Conservation (phyloP, 2,329 filamentous ascomycete species). For the Cercospora sojina region DNA sequence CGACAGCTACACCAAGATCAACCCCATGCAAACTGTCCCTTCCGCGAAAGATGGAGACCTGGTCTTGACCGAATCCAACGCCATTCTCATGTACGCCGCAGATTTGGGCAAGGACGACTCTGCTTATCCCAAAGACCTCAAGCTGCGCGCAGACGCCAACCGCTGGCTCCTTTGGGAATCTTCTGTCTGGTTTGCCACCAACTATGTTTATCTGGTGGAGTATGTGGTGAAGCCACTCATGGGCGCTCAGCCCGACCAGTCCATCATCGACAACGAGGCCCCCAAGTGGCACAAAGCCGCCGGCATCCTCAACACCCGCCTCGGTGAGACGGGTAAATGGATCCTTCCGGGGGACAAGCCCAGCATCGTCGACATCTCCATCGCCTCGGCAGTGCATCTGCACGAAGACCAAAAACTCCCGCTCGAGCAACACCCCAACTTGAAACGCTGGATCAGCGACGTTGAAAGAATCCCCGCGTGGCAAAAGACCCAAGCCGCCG, state of each 20-base stretch:
- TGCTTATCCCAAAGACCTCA: constrained; percentile 44
- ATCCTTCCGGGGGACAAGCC: constrained; percentile 39
- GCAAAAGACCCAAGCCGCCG: constrained; percentile 43
- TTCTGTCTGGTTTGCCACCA: constrained; percentile 42
- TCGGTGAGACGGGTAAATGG: constrained; percentile 41
- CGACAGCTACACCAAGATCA: constrained; percentile 39
- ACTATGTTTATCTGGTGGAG: constrained; percentile 45
- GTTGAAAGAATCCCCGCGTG: constrained; percentile 42
- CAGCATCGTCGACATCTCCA: constrained; percentile 46
- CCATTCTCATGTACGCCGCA: constrained; percentile 45
- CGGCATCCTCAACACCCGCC: constrained; percentile 41
- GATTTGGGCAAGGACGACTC: constrained; percentile 35
- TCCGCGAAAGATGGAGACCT: constrained; percentile 43
- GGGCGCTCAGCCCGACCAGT: constrained; percentile 39
- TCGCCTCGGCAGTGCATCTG: constrained; percentile 44
- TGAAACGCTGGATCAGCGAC: constrained; percentile 43
- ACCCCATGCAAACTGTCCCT: constrained; percentile 43
- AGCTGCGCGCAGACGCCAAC: constrained; percentile 43
- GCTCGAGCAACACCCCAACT: constrained; percentile 41
- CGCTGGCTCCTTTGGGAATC: constrained; percentile 47
- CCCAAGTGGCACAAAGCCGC: constrained; percentile 41
- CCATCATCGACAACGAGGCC: constrained; percentile 39
- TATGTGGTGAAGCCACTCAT: constrained; percentile 45
- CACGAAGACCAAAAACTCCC: constrained; percentile 39
- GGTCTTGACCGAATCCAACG: constrained; percentile 45